These are phyloP conservation scores for Yarrowia porcina DNA, from an alignment of 805 yeast species.

Conservation along the genomic window DNA sequence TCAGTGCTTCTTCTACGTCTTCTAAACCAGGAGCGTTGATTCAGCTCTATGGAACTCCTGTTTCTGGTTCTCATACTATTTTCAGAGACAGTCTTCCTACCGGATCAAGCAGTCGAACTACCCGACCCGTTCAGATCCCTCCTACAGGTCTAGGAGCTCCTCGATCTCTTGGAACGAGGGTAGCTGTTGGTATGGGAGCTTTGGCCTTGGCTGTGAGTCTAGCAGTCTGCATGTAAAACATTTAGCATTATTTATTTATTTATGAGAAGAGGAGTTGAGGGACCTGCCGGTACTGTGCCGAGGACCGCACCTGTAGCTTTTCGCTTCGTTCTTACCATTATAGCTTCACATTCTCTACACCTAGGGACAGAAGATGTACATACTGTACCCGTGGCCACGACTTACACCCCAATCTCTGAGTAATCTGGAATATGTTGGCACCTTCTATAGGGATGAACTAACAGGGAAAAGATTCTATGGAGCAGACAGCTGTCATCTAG, in stretches of 20 bases:
- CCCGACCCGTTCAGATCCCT: neutral
- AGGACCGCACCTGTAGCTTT: too few relatives aligned
- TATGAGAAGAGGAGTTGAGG: too few relatives aligned
- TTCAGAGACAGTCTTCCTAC: neutral
- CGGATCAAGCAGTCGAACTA: neutral
- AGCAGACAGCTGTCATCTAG: too few relatives aligned
- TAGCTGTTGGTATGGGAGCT: neutral
- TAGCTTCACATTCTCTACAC: too few relatives aligned
- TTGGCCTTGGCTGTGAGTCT: neutral
- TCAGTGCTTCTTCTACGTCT: neutral
- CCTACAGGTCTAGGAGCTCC: neutral
- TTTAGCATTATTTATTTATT: neutral
- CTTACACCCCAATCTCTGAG: too few relatives aligned
- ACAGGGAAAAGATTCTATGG: too few relatives aligned
- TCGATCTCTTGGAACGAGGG: neutral
- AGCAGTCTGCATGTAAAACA: neutral
- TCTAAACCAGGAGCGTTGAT: neutral
- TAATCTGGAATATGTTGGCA: too few relatives aligned
- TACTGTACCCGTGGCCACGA: too few relatives aligned
- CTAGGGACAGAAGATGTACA: too few relatives aligned
- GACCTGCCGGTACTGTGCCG: too few relatives aligned
- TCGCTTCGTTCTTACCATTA: too few relatives aligned
- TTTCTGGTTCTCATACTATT: slow-evolving; percentile 3
- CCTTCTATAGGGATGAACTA: too few relatives aligned
- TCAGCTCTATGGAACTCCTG: neutral